phyloP scores from a whole-genome alignment of 75 land plant genomes.

The Pseudotsuga menziesii region DNA sequence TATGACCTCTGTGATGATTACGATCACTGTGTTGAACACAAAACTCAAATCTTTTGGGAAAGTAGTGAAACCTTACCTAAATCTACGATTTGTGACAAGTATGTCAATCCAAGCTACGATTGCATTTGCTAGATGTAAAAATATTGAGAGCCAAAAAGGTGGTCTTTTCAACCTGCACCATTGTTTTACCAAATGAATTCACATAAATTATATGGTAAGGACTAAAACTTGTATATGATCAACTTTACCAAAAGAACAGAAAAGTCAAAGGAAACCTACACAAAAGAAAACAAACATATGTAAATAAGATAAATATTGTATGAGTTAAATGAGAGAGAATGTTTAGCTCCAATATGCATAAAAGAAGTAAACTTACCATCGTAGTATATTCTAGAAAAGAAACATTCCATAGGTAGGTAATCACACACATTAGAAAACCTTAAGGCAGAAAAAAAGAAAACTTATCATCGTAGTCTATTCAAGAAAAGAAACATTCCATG shows the following conservation, averaged over 20 bases:
- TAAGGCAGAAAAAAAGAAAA: not conserved
- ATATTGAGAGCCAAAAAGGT: constrained; percentile 21
- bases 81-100: constrained; percentile 19
- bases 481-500: not conserved
- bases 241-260: not conserved
- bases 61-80: constrained; percentile 18
- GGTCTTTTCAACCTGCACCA: constrained; percentile 18
- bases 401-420: not conserved
- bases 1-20: not conserved
- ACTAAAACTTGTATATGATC: not conserved
- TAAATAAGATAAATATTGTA: not conserved
- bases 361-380: not conserved
- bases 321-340: not conserved
- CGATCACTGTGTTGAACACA: not conserved
- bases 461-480: no score
- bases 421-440: not conserved
- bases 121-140: constrained; percentile 24
- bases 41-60: constrained; percentile 3
- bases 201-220: not conserved
- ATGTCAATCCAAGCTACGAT: constrained; percentile 33
- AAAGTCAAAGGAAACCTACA: not conserved
- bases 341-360: not conserved
- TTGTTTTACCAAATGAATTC: not conserved
- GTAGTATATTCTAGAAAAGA: no score
- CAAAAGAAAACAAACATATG: no score